These are phyloP conservation scores for Ophiostoma sp. DNA, from an alignment of 2,329 filamentous ascomycete species.

Conservation along the genomic window DNA sequence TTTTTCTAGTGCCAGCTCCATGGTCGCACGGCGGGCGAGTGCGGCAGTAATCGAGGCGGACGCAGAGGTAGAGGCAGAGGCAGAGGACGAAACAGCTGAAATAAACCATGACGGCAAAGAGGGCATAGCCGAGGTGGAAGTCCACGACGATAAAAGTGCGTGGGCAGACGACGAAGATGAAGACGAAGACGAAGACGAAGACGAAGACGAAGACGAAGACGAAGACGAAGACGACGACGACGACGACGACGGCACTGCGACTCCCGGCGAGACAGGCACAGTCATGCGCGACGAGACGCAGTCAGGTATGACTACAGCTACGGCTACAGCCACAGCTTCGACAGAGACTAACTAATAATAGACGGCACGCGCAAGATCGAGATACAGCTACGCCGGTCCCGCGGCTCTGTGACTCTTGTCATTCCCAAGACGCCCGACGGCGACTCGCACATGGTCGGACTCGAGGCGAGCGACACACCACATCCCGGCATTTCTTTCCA, in stretches of 20 bases:
- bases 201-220: neutral
- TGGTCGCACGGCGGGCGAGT: neutral
- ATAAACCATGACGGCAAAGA: neutral
- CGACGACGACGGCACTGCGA: neutral
- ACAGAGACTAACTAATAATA: neutral
- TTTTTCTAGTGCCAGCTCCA: neutral
- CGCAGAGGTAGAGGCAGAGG: neutral
- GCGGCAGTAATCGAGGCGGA: neutral
- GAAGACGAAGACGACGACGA: neutral
- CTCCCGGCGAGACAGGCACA: neutral
- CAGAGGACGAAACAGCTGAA: neutral
- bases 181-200: neutral
- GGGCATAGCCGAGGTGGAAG: neutral
- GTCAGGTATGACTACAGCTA: neutral
- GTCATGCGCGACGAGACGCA: slow-evolving; percentile 13
- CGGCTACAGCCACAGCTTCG: neutral
- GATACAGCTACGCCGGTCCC: neutral
- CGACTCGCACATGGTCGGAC: neutral
- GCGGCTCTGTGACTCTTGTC: slow-evolving; percentile 7
- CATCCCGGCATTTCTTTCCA: neutral
- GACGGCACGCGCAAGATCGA: slow-evolving; percentile 14
- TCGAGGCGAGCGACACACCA: neutral
- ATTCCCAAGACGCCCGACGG: neutral
- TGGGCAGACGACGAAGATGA: neutral
- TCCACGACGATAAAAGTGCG: neutral